phyloP scores from a whole-genome alignment of 257 asterid species.

The Nicotiana knightiana region DNA sequence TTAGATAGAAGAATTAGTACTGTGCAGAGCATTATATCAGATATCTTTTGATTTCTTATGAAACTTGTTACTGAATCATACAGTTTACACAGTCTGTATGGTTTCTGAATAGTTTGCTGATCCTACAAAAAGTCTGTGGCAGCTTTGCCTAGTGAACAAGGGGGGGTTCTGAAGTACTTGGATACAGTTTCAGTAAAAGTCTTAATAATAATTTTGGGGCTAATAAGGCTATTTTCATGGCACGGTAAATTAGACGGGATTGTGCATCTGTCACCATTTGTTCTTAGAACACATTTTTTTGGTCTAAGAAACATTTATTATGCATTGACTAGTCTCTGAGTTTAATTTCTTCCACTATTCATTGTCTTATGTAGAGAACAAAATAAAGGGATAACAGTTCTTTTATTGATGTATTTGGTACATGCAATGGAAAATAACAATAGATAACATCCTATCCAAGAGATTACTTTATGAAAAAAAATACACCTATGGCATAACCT shows the following conservation, averaged over 20 bases:
- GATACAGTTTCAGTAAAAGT: not conserved
- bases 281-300: not conserved
- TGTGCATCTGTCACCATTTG: slow-evolving; percentile 3
- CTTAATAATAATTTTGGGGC: not conserved
- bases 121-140: not conserved
- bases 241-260: not conserved
- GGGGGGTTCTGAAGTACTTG: not conserved
- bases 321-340: not conserved
- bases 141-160: not conserved
- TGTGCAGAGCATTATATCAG: not conserved
- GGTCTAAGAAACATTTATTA: too few relatives aligned
- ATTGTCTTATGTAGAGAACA: not conserved
- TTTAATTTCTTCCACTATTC: not conserved
- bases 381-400: not conserved
- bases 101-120: not conserved
- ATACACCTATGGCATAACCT: not conserved
- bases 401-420: not conserved
- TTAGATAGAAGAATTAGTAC: not conserved
- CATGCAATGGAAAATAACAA: not conserved
- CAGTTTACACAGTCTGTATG: not conserved
- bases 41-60: not conserved
- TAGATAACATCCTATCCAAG: not conserved
- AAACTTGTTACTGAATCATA: not conserved
- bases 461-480: not conserved
- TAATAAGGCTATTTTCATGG: not conserved